Conservation (phyloP, 2,329 filamentous ascomycete genomes). For the Lasiodiplodia citricola region DNA sequence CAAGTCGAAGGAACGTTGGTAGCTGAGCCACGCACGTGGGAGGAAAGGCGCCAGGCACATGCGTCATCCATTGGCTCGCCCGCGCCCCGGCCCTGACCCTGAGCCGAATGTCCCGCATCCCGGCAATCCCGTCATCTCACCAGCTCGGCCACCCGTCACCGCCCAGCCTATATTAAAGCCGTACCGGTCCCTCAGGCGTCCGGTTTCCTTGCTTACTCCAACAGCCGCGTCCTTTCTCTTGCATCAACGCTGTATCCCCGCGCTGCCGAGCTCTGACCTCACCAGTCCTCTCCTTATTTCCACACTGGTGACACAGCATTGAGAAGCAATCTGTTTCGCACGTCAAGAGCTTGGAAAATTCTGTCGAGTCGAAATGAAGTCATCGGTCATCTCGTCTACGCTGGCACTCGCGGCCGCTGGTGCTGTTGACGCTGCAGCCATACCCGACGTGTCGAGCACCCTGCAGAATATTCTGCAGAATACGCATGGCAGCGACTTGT, state of each 20-base stretch:
- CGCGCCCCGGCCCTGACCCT: neutral
- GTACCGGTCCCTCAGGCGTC: neutral
- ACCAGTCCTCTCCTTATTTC: neutral
- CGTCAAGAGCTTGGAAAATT: neutral
- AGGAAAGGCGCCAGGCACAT: constrained; percentile 9
- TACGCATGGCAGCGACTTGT: constrained; percentile 56
- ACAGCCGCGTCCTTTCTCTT: neutral
- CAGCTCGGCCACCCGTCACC: constrained; percentile 1
- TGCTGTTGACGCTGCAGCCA: constrained; percentile 32
- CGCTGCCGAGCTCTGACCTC: neutral
- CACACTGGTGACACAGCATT: neutral
- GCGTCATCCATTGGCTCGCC: constrained; percentile 17
- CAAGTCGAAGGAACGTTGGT: neutral
- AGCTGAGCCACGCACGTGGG: constrained; percentile 16
- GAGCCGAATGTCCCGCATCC: constrained; percentile 4
- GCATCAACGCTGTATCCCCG: neutral
- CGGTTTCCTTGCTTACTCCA: neutral
- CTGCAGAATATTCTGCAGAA: constrained; percentile 63
- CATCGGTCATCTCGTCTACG: neutral
- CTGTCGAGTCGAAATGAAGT: neutral
- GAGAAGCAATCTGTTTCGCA: neutral
- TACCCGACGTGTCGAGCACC: constrained; percentile 50
- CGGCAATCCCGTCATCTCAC: constrained; percentile 15
- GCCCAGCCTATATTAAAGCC: constrained; percentile 7
- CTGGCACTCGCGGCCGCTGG: neutral